These are phyloP conservation scores for Penicillium hordei DNA, from an alignment of 2,329 filamentous ascomycete genomes.

Conservation along the genomic window DNA sequence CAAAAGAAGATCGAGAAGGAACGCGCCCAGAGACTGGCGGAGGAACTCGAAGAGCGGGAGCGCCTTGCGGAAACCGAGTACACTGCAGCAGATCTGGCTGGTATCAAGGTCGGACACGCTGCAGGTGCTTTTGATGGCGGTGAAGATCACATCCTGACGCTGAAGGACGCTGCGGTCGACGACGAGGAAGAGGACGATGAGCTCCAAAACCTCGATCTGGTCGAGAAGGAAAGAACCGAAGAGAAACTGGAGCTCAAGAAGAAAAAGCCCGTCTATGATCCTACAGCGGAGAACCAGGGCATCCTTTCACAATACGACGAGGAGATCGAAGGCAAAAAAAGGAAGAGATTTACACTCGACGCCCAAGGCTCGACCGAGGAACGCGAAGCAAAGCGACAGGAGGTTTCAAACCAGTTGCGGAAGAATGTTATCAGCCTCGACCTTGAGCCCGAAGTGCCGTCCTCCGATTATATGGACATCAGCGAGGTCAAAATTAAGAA, in stretches of 20 bases:
- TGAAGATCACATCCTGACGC: slow-evolving; percentile 83
- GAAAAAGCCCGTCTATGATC: slow-evolving; percentile 85
- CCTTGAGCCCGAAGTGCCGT: slow-evolving; percentile 62
- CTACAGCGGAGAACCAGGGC: slow-evolving; percentile 66
- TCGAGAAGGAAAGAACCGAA: slow-evolving; percentile 44
- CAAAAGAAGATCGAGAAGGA: slow-evolving; percentile 83
- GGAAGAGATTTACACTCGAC: slow-evolving; percentile 83
- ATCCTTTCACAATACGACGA: slow-evolving; percentile 93
- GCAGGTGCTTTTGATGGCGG: slow-evolving; percentile 73
- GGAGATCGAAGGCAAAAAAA: slow-evolving; percentile 86
- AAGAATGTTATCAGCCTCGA: slow-evolving; percentile 75
- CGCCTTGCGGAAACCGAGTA: slow-evolving; percentile 71
- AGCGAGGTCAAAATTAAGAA: slow-evolving; percentile 92
- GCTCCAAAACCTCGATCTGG: slow-evolving; percentile 53
- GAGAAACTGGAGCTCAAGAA: slow-evolving; percentile 86
- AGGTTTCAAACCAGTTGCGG: slow-evolving; percentile 61
- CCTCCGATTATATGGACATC: slow-evolving; percentile 84
- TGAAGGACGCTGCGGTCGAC: slow-evolving; percentile 89
- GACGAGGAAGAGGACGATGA: slow-evolving; percentile 88
- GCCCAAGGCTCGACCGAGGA: slow-evolving; percentile 68
- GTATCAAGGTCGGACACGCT: slow-evolving; percentile 90
- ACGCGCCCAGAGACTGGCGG: slow-evolving; percentile 67
- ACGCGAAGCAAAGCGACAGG: slow-evolving; percentile 55
- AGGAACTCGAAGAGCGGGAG: slow-evolving; percentile 76
- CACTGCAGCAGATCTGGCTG: slow-evolving; percentile 80